A percentile compares a stretch with the other conserved stretches of the same genome.
Conservation (phyloP, 495 filamentous ascomycete genomes). For the Aspergillus sclerotioniger region DNA sequence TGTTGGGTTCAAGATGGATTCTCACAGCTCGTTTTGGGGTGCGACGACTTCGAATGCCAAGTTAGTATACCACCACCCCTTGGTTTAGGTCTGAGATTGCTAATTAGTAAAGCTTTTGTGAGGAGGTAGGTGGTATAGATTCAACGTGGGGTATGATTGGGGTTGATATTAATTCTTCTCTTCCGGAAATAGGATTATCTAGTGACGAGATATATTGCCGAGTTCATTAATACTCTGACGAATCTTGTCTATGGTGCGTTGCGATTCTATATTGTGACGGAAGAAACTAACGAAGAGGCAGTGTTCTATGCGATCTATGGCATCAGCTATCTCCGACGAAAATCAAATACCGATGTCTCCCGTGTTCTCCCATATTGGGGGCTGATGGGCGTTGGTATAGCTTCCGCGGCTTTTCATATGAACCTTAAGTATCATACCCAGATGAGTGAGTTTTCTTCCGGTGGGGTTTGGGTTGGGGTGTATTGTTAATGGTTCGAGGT, state of each 20-base stretch:
- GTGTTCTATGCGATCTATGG: slow-evolving; percentile 41
- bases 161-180: not conserved
- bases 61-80: slow-evolving; percentile 6
- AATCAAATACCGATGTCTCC: slow-evolving; percentile 18
- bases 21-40: slow-evolving; percentile 14
- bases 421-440: slow-evolving; percentile 54
- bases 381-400: slow-evolving; percentile 56
- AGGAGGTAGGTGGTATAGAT: slow-evolving; percentile 14
- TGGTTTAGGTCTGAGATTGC: not conserved
- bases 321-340: slow-evolving; percentile 24
- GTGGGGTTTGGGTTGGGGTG: not conserved
- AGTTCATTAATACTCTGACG: slow-evolving; percentile 56
- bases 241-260: slow-evolving; percentile 43
- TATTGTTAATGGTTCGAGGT: not conserved
- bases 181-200: slow-evolving; percentile 57
- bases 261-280: not conserved
- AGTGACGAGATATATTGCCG: slow-evolving; percentile 52
- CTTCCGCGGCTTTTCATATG: slow-evolving; percentile 51
- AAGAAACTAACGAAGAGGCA: slow-evolving; percentile 1
- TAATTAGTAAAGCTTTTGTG: slow-evolving; percentile 18
- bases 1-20: too few species aligned
- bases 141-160: not conserved
- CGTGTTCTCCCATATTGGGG: slow-evolving; percentile 46
- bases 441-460: slow-evolving; percentile 43
- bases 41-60: slow-evolving; percentile 14